Evolutionary conservation across 148 eudicot species (phyloP).

Genomic region (Amaranthus hypochondriacus): DNA sequence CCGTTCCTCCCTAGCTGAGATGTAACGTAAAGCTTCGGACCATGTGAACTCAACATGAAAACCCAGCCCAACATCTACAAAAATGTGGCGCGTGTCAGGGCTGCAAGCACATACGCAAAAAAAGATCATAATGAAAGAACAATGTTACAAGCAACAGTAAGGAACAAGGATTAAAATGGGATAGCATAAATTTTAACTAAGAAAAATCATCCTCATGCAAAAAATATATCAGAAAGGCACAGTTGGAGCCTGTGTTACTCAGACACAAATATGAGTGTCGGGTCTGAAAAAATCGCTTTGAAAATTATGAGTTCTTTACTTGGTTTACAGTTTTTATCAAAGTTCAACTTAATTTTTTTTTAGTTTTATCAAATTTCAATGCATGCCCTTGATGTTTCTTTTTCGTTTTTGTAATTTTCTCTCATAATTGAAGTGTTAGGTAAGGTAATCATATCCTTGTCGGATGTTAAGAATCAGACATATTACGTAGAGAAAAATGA

Average conservation of each 20-base stretch:
- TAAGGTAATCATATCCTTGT: too few relatives aligned
- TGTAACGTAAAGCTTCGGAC: constrained; percentile 77
- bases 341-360: too few relatives aligned
- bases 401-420: too few relatives aligned
- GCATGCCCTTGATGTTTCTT: too few relatives aligned
- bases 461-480: background rate
- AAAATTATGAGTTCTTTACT: too few relatives aligned
- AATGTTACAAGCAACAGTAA: background rate
- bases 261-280: too few relatives aligned
- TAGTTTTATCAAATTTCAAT: too few relatives aligned
- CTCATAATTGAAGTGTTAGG: too few relatives aligned
- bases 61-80: constrained; percentile 88
- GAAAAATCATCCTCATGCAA: background rate
- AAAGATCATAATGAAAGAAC: background rate
- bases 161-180: background rate
- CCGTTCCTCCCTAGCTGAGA: constrained; percentile 67
- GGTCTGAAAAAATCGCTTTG: too few relatives aligned
- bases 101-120: constrained; percentile 32
- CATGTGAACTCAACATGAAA: constrained; percentile 92
- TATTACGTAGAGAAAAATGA: background rate
- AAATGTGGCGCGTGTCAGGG: constrained; percentile 77
- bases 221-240: background rate
- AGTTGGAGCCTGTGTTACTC: too few relatives aligned
- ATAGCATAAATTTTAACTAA: background rate
- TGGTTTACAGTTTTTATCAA: too few relatives aligned